Percentiles rank a stretch among this genome's conserved stretches.
These are phyloP conservation scores for Chalaropsis thielavioides DNA, from an alignment of 2,329 filamentous ascomycete genomes.

Conservation along the genomic window DNA sequence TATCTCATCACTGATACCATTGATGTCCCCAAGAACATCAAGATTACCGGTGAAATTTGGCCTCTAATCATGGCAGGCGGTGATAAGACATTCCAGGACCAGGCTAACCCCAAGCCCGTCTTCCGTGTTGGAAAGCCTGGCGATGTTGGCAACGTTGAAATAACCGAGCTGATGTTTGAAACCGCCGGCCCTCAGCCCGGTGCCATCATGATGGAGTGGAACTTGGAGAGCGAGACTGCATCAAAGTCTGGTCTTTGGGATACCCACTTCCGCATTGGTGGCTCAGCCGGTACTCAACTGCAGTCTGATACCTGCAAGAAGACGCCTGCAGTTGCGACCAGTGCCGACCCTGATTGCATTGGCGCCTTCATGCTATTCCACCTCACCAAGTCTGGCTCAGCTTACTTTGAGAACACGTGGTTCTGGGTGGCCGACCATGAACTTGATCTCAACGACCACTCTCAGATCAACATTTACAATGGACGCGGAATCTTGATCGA, in stretches of 20 bases:
- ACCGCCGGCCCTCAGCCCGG: conserved; percentile 73
- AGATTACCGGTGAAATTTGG: conserved; percentile 86
- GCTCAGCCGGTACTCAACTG: conserved; percentile 67
- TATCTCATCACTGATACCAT: conserved; percentile 58
- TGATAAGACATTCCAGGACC: conserved; percentile 52
- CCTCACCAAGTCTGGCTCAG: conserved; percentile 45
- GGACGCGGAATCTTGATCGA: conserved; percentile 73
- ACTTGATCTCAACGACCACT: conserved; percentile 57
- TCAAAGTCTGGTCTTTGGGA: conserved; percentile 81
- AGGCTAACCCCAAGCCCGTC: conserved; percentile 63
- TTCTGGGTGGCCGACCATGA: conserved; percentile 87
- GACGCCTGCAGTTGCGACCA: conserved; percentile 48
- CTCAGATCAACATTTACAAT: conserved; percentile 77
- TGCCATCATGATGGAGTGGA: conserved; percentile 86
- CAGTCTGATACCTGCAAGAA: conserved; percentile 69
- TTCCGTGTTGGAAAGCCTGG: conserved; percentile 70
- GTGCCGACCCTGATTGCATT: conserved; percentile 51
- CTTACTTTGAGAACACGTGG: conserved; percentile 82
- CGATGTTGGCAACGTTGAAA: conserved; percentile 68
- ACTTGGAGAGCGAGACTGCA: conserved; percentile 51
- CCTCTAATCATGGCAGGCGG: conserved; percentile 77
- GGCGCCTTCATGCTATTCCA: conserved; percentile 60
- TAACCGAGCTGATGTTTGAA: conserved; percentile 74
- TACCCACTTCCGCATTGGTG: conserved; percentile 86
- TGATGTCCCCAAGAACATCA: conserved; percentile 61